Base-by-base conservation (phyloP, 169 alveolate species). In the Plasmodium blacklocki region DNA sequence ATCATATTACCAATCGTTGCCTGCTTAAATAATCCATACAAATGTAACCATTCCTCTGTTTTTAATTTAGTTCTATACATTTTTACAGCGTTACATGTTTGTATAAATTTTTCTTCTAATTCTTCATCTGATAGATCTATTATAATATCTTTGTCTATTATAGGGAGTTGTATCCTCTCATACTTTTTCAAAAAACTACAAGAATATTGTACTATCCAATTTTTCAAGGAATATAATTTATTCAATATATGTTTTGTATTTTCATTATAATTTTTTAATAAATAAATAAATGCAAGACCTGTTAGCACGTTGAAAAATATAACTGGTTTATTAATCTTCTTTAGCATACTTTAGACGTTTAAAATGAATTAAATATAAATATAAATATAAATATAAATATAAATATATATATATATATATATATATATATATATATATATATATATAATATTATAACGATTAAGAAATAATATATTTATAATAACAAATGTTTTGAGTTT, bases 21-120 rank as follows among this genome's bases (percentile, higher is more conserved):
- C n/a, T 76, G 89, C 26, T 76, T 76, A 15, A 64, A 76, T 21
- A 76, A 66, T 18, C 89, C 89, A 66, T 76, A 76, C 19, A 76
- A 32, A 58, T 64, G 66, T 3, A 76, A 7, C 89, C 89, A 76
- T 71, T 76, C 52, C 3, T 76, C 89, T 9, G 66, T 23, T 39
- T 76, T 63, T 47, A 76, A 8, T 43, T 76, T 68, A 3, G 18
- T 43, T 64, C 26, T 64, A 21, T 52, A 12, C 19, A 64, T 26
- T 71, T 76, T 76, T 52, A 76, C 89, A 49, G 76, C 89, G 18
- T 64, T 76, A 39, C 78, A 64, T 12, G 56, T 23, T 15, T 64
- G 73, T 26, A 19, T 4, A 56, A 76, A 76, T 59, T 76, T 76
- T 50, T 76, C 59, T 49, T 76, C 78, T 47, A 76, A 64, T 11